Base-by-base conservation (phyloP, 169 alveolate species). In the Cystoisospora suis region DNA sequence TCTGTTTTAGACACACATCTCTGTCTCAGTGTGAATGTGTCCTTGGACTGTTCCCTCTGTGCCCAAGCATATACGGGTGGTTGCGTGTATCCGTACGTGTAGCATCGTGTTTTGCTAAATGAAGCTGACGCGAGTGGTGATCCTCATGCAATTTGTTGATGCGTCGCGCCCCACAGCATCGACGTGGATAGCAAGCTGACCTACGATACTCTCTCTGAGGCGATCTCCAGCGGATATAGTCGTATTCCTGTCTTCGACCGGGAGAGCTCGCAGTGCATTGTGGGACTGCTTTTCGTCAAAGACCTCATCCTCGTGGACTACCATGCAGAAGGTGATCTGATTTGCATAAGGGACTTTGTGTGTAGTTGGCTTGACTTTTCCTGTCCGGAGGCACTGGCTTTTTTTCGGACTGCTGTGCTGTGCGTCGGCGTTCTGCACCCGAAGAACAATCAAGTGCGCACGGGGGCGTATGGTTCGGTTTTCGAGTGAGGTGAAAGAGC, bases 181-280 rank as follows among this genome's bases (percentile, higher is more conserved):
- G 88, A 88, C 69, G 58, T 88, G n/a, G 69, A 88, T 72, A 53
- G 53, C 49, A 88, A 34, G 47, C 36, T 88, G 80, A 88, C n/a
- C 36, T 88, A 42, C 45, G 92, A 75, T 6, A 40, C 36, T 7
- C 45, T 69, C 17, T 17, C 93, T 38, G 65, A 56, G 3, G 56
- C 81, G 44, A 61, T 90, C 44, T 40, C 80, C 7, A 23, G 81
- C 45, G 93, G 93, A 0, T 90, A 32, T 65, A 47, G 85, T 34
- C 89, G 93, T 46, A 75, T 90, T 53, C 93, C 93, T 15, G 90
- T 90, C 17, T 53, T 90, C 9, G 93, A 90, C 65, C 77, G 59
- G n/a, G 9, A 34, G 45, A 61, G 4, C 49, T 49, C 89, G 56
- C 90, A 80, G 75, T 81, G 93, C 87, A 83, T 90, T 38, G 90